Conservation (phyloP, 1,139 yeast species). For the Komagataea norvegica region DNA sequence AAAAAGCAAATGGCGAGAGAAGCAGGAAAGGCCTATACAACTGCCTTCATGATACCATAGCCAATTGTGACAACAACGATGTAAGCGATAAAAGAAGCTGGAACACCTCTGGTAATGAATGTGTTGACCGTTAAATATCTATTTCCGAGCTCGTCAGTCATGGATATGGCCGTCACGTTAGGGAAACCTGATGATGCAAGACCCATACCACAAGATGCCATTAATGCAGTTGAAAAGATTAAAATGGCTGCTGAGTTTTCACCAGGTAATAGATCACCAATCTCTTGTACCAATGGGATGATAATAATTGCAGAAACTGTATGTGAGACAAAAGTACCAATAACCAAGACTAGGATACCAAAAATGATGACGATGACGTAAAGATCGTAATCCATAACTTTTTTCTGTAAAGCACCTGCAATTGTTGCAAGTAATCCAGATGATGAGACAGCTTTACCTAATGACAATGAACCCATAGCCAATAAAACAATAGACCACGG, state of each 20-base stretch:
- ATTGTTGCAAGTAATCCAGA: conserved; percentile 65
- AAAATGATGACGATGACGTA: conserved; percentile 61
- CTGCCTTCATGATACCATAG: conserved; percentile 51
- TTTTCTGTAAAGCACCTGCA: conserved; percentile 51
- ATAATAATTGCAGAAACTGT: conserved; percentile 74
- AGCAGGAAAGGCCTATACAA: too few species aligned
- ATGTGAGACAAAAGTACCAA: conserved; percentile 74
- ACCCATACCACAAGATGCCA: conserved; percentile 76
- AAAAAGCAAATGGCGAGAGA: too few species aligned
- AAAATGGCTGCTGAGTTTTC: conserved; percentile 51
- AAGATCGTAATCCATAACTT: conserved; percentile 51
- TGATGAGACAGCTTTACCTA: conserved; percentile 70
- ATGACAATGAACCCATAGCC: conserved; percentile 77
- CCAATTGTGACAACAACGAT: conserved; percentile 57
- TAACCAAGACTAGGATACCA: conserved; percentile 58
- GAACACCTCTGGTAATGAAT: conserved; percentile 69
- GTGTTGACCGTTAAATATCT: conserved; percentile 62
- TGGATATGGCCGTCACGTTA: conserved; percentile 72
- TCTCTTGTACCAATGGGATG: conserved; percentile 64
- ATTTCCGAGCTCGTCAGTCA: conserved; percentile 67
- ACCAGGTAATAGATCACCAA: conserved; percentile 51
- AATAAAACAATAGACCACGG: conserved; percentile 74
- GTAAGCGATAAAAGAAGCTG: conserved; percentile 56
- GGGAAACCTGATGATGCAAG: conserved; percentile 76
- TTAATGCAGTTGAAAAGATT: conserved; percentile 61